Evolutionary conservation across 805 yeast species (phyloP).

Genomic region (Metschnikowia lachancei): DNA sequence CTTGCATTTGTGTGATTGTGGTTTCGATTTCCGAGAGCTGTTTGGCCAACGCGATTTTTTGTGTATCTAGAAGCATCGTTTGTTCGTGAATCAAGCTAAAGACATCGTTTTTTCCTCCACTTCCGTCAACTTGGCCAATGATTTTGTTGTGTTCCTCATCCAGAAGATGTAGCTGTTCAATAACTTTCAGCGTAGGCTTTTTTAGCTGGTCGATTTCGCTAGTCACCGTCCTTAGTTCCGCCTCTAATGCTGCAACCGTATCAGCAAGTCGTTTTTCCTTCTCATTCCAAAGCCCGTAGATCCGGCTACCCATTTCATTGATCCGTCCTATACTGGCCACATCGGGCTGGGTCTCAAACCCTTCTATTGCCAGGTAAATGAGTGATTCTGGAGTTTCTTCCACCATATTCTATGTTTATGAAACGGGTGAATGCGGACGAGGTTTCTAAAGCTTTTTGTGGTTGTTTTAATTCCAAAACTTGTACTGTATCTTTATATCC

Average conservation of each 20-base stretch:
- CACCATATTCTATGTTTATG: conserved; percentile 24
- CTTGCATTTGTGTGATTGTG: conserved; percentile 35
- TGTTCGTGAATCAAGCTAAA: conserved; percentile 28
- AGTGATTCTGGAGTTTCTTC: conserved; percentile 35
- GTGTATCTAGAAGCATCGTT: conserved; percentile 39
- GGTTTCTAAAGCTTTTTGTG: too few relatives aligned
- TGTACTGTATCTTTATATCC: too few relatives aligned
- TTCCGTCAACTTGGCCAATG: not conserved
- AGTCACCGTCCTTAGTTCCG: conserved; percentile 15
- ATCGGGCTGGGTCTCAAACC: conserved; percentile 53
- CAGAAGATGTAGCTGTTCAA: conserved; percentile 20
- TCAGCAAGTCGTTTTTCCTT: conserved; percentile 20
- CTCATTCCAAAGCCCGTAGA: conserved; percentile 29
- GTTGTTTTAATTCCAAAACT: too few relatives aligned
- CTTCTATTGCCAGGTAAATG: conserved; percentile 43
- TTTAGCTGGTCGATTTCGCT: conserved; percentile 24
- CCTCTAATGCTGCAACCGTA: conserved; percentile 14
- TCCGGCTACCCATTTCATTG: conserved; percentile 33
- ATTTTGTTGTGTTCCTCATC: conserved; percentile 25
- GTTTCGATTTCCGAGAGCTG: conserved; percentile 49
- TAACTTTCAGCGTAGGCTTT: conserved; percentile 23
- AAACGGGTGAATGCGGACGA: too few relatives aligned
- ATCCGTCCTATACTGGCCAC: conserved; percentile 45
- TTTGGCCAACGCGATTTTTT: conserved; percentile 51
- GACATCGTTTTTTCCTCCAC: conserved; percentile 17